Percentiles rank a stretch among this genome's conserved stretches.
phyloP scores from a whole-genome alignment of 164 flowering plant species.

The Chimonanthus salicifolius region DNA sequence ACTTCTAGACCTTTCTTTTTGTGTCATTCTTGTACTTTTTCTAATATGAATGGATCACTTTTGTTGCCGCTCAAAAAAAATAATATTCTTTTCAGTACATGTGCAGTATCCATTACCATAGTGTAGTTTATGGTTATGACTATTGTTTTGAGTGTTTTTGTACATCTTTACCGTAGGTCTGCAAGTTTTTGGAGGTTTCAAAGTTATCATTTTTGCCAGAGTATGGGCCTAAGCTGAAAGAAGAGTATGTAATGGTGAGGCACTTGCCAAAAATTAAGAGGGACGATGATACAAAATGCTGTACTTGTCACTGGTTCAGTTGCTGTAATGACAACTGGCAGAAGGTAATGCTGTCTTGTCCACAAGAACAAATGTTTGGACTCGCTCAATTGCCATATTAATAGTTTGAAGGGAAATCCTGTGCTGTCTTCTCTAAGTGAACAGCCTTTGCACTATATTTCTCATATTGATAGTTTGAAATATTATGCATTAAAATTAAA shows the following conservation, averaged over 20 bases:
- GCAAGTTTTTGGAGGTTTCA: constrained; percentile 96
- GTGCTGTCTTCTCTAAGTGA: not conserved
- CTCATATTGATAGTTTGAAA: too few relatives aligned
- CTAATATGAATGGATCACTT: too few relatives aligned
- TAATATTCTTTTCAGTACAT: too few relatives aligned
- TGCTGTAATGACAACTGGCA: constrained; percentile 99
- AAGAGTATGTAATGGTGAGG: constrained; percentile 88
- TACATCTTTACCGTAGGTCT: constrained; percentile 47
- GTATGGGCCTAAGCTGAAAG: constrained; percentile 95
- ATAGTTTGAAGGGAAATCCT: not conserved
- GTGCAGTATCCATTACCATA: too few relatives aligned
- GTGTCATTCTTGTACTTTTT: too few relatives aligned
- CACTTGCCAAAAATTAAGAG: constrained; percentile 70
- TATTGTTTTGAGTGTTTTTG: not conserved
- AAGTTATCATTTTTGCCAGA: constrained; percentile 88
- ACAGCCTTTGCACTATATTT: too few relatives aligned
- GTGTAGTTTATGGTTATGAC: not conserved
- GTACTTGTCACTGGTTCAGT: constrained; percentile 53
- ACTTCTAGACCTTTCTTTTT: too few relatives aligned
- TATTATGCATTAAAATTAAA: too few relatives aligned
- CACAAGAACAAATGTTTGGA: not conserved
- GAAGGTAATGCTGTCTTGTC: constrained; percentile 48
- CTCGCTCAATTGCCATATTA: not conserved
- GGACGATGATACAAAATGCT: constrained; percentile 50
- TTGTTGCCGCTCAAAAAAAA: too few relatives aligned